A percentile compares a stretch with the other conserved stretches of the same genome.
These are phyloP conservation scores for Sporothrix pseudoabietina DNA, from an alignment of 2,329 filamentous ascomycete genomes.

Conservation along the genomic window DNA sequence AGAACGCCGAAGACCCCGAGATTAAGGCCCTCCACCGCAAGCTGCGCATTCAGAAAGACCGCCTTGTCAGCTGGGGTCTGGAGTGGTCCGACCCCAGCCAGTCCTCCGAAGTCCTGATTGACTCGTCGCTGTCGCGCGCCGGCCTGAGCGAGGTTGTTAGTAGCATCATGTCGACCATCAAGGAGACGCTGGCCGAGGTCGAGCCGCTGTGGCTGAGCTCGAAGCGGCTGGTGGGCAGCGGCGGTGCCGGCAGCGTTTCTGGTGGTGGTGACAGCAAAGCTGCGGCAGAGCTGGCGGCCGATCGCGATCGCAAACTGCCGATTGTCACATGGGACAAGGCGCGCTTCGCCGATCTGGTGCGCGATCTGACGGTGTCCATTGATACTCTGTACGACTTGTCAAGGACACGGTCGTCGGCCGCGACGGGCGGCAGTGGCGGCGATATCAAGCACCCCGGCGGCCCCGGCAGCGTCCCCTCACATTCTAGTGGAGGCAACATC, in stretches of 20 bases:
- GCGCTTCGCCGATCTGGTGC: conserved; percentile 74
- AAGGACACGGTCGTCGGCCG: conserved; percentile 59
- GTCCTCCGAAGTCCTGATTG: conserved; percentile 62
- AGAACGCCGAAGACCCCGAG: conserved; percentile 67
- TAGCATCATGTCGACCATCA: conserved; percentile 78
- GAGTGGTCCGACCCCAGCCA: conserved; percentile 76
- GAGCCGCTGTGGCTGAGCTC: conserved; percentile 70
- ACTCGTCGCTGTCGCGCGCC: conserved; percentile 69
- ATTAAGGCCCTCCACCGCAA: conserved; percentile 73
- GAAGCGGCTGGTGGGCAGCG: conserved; percentile 46
- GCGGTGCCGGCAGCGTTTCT: not conserved
- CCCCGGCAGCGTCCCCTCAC: conserved; percentile 31
- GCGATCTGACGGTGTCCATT: conserved; percentile 74
- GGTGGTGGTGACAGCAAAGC: conserved; percentile 19
- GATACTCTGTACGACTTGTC: conserved; percentile 79
- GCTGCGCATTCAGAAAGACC: conserved; percentile 77
- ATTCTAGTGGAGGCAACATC: conserved; percentile 22
- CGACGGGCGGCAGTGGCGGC: conserved; percentile 37
- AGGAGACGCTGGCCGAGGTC: conserved; percentile 75
- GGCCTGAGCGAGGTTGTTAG: conserved; percentile 76
- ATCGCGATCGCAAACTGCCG: conserved; percentile 48
- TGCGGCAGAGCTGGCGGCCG: conserved; percentile 17
- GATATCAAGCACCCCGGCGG: conserved; percentile 30
- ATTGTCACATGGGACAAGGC: conserved; percentile 67
- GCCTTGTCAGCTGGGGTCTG: conserved; percentile 76